Evolutionary conservation across 2,329 filamentous ascomycete genomes (phyloP).

Genomic region (Penicillium expansum): DNA sequence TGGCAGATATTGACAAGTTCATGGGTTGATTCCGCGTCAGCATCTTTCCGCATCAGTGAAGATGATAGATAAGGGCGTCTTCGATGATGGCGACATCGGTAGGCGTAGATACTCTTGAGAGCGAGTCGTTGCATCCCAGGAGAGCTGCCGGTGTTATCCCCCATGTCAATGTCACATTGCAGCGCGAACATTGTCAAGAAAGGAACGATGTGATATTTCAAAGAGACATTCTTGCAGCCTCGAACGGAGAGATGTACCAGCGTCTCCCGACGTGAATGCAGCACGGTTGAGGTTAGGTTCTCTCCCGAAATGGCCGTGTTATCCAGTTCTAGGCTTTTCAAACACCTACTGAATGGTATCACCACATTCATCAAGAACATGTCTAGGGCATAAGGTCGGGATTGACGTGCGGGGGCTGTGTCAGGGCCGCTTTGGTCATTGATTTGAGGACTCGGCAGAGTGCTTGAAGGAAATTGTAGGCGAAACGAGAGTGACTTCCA

Average conservation of each 20-base stretch:
- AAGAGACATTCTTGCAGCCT: slow-evolving; percentile 62
- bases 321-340: slow-evolving; percentile 58
- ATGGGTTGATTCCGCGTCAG: slow-evolving; percentile 60
- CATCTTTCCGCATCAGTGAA: slow-evolving; percentile 55
- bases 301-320: slow-evolving; percentile 60
- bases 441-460: slow-evolving; percentile 32
- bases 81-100: slow-evolving; percentile 61
- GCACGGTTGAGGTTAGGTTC: slow-evolving; percentile 54
- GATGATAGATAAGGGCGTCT: slow-evolving; percentile 58
- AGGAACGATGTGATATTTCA: slow-evolving; percentile 63
- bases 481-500: slow-evolving; percentile 62
- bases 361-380: slow-evolving; percentile 56
- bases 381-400: slow-evolving; percentile 58
- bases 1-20: slow-evolving; percentile 60
- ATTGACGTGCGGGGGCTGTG: slow-evolving; percentile 45
- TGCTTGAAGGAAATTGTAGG: slow-evolving; percentile 44
- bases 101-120: slow-evolving; percentile 60
- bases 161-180: slow-evolving; percentile 46
- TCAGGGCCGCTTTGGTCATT: slow-evolving; percentile 34
- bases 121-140: slow-evolving; percentile 45
- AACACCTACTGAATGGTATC: slow-evolving; percentile 55
- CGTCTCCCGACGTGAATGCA: slow-evolving; percentile 54
- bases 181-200: slow-evolving; percentile 52
- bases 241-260: slow-evolving; percentile 60
- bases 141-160: slow-evolving; percentile 35